Conservation (phyloP, 108 stramenopile genomes). For the Chaetoceros tenuissimus region DNA sequence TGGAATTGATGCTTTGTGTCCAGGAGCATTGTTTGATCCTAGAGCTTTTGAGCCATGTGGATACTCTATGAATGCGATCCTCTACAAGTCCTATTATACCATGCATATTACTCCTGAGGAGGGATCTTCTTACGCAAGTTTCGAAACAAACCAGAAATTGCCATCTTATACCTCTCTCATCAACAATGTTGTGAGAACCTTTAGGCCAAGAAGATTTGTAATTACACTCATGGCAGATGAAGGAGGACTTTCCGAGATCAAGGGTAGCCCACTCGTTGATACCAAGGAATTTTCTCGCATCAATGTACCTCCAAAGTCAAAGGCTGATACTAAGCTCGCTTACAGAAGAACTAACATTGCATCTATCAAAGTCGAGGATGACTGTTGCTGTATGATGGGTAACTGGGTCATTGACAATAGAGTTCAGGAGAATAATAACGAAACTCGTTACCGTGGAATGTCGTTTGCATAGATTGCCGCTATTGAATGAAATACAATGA, state of each 20-base stretch:
- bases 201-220: conserved; percentile 94
- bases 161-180: conserved; percentile 82
- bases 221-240: conserved; percentile 99
- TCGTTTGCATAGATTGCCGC: too few species aligned
- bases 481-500: too few species aligned
- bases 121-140: conserved; percentile 92
- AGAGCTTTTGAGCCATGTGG: conserved; percentile 98
- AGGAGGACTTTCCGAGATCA: conserved; percentile 81
- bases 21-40: conserved; percentile 89
- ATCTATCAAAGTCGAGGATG: conserved; percentile 82
- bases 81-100: conserved; percentile 95
- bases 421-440: neutral
- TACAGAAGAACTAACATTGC: conserved; percentile 75
- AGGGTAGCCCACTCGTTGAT: conserved; percentile 61
- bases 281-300: conserved; percentile 42
- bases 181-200: conserved; percentile 91
- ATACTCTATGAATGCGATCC: conserved; percentile 97
- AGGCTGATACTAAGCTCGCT: conserved; percentile 16
- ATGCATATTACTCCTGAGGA: conserved; percentile 99
- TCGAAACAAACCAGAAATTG: conserved; percentile 97
- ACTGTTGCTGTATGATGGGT: conserved; percentile 88
- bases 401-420: conserved; percentile 52
- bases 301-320: conserved; percentile 38
- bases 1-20: conserved; percentile 87
- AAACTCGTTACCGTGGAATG: neutral